These are phyloP conservation scores for Penicillium aurantiogriseum DNA, from an alignment of 2,329 filamentous ascomycete species.

Conservation along the genomic window DNA sequence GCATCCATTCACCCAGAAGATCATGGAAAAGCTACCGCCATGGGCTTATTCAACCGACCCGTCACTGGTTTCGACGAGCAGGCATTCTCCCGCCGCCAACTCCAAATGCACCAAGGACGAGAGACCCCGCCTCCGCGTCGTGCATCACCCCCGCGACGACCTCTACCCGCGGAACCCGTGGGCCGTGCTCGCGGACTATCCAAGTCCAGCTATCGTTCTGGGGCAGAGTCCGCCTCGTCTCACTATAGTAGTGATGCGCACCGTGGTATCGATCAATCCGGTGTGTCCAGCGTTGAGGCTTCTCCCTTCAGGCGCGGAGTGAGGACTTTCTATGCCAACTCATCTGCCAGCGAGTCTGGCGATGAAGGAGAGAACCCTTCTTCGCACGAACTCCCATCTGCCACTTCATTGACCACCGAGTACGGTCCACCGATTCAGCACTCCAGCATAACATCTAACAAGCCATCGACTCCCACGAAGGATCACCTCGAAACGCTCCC, in stretches of 20 bases:
- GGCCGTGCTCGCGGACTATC: conserved; percentile 36
- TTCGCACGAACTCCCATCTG: conserved; percentile 25
- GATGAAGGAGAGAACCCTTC: conserved; percentile 34
- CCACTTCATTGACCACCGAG: conserved; percentile 29
- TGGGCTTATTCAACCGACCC: conserved; percentile 71
- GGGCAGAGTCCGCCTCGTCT: conserved; percentile 40
- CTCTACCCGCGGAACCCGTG: conserved; percentile 21
- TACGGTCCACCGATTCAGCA: conserved; percentile 41
- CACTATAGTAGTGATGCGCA: conserved; percentile 36
- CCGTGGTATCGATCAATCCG: conserved; percentile 25
- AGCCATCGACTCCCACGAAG: conserved; percentile 29
- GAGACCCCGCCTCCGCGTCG: conserved; percentile 56
- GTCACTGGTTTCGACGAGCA: conserved; percentile 76
- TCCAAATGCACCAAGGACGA: conserved; percentile 74
- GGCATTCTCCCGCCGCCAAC: conserved; percentile 77
- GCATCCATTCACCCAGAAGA: conserved; percentile 71
- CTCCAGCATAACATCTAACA: conserved; percentile 31
- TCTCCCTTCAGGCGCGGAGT: conserved; percentile 30
- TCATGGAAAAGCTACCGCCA: conserved; percentile 75
- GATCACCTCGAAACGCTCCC: conserved; percentile 33
- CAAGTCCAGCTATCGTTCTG: conserved; percentile 39
- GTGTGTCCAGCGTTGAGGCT: conserved; percentile 27
- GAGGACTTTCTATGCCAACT: conserved; percentile 37
- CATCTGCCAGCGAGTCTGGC: conserved; percentile 41
- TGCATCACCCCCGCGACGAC: conserved; percentile 28